phyloP scores from a whole-genome alignment of 2,329 filamentous ascomycete genomes.

The Paracamarosporium sp. region DNA sequence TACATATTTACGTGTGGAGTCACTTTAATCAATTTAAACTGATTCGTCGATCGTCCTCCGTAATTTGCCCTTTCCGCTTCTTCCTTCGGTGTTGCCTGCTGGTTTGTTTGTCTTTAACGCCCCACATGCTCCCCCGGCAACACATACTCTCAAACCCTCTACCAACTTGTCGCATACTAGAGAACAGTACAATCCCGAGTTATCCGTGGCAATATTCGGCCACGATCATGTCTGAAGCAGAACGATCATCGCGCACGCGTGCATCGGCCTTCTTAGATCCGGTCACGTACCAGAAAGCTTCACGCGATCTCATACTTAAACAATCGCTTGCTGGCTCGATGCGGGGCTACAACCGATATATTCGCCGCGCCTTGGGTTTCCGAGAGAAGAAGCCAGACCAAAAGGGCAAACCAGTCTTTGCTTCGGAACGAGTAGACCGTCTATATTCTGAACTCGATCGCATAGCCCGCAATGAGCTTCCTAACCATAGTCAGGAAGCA shows the following conservation, averaged over 20 bases:
- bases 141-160: not conserved
- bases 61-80: too few relatives aligned
- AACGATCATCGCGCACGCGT: not conserved
- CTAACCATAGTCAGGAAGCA: not conserved
- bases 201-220: not conserved
- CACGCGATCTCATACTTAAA: not conserved
- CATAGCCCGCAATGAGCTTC: not conserved
- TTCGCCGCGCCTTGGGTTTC: slow-evolving; percentile 7
- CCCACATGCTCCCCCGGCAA: not conserved
- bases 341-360: not conserved
- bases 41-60: too few relatives aligned
- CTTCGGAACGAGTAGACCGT: not conserved
- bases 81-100: not conserved
- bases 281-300: not conserved
- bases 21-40: too few relatives aligned
- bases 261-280: not conserved
- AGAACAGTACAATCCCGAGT: not conserved
- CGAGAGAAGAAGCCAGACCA: not conserved
- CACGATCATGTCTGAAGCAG: not conserved
- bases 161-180: not conserved
- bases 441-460: slow-evolving; percentile 6
- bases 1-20: not conserved
- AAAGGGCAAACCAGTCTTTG: not conserved
- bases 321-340: not conserved
- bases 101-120: not conserved